Conservation (phyloP, 2,329 filamentous ascomycete species). For the Ceratocystis papillata region DNA sequence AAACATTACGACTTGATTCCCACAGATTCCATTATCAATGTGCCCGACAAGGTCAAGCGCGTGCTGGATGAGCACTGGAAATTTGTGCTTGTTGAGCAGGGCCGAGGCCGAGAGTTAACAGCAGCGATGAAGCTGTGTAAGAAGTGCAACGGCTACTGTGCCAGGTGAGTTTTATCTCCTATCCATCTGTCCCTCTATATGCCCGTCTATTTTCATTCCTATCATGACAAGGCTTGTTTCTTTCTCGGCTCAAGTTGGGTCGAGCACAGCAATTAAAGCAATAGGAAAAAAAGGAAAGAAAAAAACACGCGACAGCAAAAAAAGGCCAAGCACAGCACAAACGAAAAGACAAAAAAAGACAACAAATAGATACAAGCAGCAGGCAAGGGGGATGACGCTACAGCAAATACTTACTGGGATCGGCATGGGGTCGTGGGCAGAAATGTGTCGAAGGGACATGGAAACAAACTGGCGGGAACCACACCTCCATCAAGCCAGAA, state of each 20-base stretch:
- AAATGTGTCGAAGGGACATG: neutral
- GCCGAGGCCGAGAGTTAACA: constrained; percentile 87
- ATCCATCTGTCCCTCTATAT: constrained; percentile 3
- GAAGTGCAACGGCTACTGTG: constrained; percentile 81
- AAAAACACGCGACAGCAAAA: neutral
- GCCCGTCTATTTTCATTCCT: constrained; percentile 10
- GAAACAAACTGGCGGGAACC: constrained; percentile 10
- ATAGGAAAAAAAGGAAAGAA: neutral
- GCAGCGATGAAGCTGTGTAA: constrained; percentile 95
- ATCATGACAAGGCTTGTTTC: too few species aligned
- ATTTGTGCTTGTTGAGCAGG: constrained; percentile 87
- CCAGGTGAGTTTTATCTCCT: constrained; percentile 50
- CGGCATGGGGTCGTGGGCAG: constrained; percentile 8
- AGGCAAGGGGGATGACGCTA: constrained; percentile 18
- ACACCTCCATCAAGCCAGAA: neutral
- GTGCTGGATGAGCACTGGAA: constrained; percentile 94
- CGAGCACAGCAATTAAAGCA: neutral
- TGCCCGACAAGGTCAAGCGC: constrained; percentile 88
- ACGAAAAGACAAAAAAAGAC: neutral
- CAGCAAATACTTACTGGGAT: constrained; percentile 6
- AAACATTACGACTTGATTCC: constrained; percentile 96
- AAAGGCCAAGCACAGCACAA: neutral
- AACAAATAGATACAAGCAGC: constrained; percentile 13
- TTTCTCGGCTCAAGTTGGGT: neutral
- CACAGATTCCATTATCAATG: constrained; percentile 85